Base-by-base conservation (phyloP, 192 early-diverging fungal genomes). In the Coemansia sp. region DNA sequence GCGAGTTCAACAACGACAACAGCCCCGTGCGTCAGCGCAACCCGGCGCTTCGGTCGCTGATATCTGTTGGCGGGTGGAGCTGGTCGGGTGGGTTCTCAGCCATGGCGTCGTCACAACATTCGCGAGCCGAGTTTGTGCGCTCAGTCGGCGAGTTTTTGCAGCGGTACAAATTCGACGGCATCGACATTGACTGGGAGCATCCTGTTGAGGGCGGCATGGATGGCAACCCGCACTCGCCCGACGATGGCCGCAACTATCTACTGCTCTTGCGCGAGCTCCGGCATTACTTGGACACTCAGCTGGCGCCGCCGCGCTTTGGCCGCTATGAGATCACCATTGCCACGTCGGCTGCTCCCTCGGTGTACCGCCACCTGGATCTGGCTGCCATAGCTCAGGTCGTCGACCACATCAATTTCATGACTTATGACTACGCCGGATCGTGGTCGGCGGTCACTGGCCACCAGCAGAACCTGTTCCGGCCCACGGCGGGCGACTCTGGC, bases 371-470 rank as follows among this genome's bases (percentile, higher is more conserved):
- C 16, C 66, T 90, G 48, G 70, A 84, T 20, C 79, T 93, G 38
- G 69, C 59, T 6, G 85, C 84, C 55, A 89, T 91, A 82, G 82
- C 84, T 7, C 79, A 83, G 21, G 86, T 86, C 37, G 83, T 91
- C 33, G 89, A 94, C 74, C 65, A 82, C 18, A 91, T 98, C 83
- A 92, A 95, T 68, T 69, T 98, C 43, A 99, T 99, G 97, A 86
- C 93, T 3, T 98, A 97, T 74, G 92, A 94, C 71, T 86, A 87
- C 48, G 72, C 83, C 1, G 89, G 89, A 2, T 70, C 84, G 26
- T 90, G 92, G 90, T 89, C 88, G 26, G 11, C 25, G 12, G 62
- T 64, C 18, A 78, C 92, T 3, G 92, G 89, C 21, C 97, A 98
- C 76, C 97, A 99, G 62, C 85, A 94, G 58, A 93, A 94, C 68